Evolutionary conservation across 73 alveolate species (phyloP).

Genomic region (Uronychia setigera): DNA sequence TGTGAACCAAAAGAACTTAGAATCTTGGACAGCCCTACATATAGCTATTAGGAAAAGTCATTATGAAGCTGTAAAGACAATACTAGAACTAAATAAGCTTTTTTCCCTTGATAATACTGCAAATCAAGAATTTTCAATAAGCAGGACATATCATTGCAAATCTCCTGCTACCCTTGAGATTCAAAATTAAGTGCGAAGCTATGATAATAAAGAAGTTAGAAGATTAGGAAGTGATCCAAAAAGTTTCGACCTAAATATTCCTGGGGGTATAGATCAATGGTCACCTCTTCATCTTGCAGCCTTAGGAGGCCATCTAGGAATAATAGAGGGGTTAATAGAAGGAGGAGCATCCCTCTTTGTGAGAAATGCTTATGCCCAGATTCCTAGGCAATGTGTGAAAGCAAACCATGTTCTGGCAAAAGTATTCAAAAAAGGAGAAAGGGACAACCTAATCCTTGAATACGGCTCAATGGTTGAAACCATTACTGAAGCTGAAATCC

Average conservation of each 20-base stretch:
- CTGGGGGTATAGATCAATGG: conserved; percentile 88
- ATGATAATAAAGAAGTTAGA: neutral
- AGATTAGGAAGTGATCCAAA: conserved; percentile 41
- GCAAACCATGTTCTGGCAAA: conserved; percentile 78
- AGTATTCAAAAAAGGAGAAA: conserved; percentile 59
- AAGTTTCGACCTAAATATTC: conserved; percentile 79
- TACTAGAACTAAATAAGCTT: conserved; percentile 57
- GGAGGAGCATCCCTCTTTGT: conserved; percentile 85
- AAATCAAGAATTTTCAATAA: too few relatives aligned
- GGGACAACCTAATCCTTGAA: conserved; percentile 23
- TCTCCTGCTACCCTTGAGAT: neutral
- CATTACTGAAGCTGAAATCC: conserved; percentile 5
- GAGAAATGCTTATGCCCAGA: conserved; percentile 78
- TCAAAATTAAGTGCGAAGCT: neutral
- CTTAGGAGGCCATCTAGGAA: conserved; percentile 76
- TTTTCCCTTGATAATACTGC: too few relatives aligned
- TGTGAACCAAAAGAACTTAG: conserved; percentile 64
- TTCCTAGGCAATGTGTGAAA: conserved; percentile 80
- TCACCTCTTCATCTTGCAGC: conserved; percentile 91
- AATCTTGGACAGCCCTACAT: conserved; percentile 90
- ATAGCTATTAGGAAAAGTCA: conserved; percentile 85
- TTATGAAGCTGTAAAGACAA: conserved; percentile 72
- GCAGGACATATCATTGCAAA: neutral
- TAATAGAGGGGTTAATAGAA: conserved; percentile 74
- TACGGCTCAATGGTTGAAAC: conserved; percentile 15